Evolutionary conservation across 1,139 yeast species (phyloP), one percentile per base, ranked within the genome.

Genomic region (Suhomyces wounanorum): DNA sequence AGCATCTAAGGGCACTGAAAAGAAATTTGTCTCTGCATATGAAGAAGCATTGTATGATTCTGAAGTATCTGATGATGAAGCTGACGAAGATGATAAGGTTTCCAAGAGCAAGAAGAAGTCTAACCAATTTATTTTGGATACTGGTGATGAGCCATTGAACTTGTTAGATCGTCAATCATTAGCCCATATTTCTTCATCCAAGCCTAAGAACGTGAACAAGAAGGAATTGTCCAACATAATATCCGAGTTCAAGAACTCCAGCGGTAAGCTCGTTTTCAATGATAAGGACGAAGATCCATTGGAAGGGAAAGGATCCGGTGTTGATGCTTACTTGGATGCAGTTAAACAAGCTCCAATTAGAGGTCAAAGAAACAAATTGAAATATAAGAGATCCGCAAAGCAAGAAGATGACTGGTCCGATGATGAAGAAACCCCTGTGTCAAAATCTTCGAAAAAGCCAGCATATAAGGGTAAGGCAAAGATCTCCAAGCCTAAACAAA

Each of bases 251-350:
- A 79, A 78, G 59, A 79, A 82, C 53, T 17, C 48, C 26, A 80
- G 67, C 53, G 88, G 86, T 42, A 82, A 81, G 58, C 64, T 82
- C 51, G 82, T 83, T 36, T 73, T 82, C 53, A 75, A 70, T 38
- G 77, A 73, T 16, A 57, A 53, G 13, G 78, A 75, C 6, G 83
- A 79, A 44, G 87, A 83, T 66, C 82, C 83, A 48, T 69, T 84
- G 59, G 68, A 71, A n/a, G 63, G 66, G 37, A 66, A 66, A 51
- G 77, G 75, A 11, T 69, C 78, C 8, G 95, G 96, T 25, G 82
- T 92, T 56, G 89, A 89, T 66, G 97, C 97, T 1, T 94, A 94
- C 66, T 82, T 91, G 59, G 97, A 90, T 58, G 99, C 98, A 11
- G 90, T 94, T 38, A 87, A 84, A 67, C 89, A 87, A 61, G 97